Base-by-base conservation (phyloP, 176 grass and related monocot genomes). In the Pontederia crassipes region DNA sequence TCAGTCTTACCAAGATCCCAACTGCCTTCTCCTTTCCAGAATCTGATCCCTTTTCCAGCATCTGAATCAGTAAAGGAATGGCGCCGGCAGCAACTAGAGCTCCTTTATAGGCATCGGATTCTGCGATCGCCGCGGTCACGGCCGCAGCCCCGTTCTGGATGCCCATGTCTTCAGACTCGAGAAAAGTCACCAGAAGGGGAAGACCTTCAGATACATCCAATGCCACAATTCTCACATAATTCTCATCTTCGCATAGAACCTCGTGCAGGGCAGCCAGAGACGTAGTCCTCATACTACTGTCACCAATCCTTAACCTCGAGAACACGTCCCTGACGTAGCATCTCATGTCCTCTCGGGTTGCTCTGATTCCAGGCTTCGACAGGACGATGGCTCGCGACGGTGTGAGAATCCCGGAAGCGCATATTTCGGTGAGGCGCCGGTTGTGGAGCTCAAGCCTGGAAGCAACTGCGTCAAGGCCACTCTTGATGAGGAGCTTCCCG, bases 261-360 rank as follows among this genome's bases (percentile, higher is more conserved):
- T 91, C 92, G n/a, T 66, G 46, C n/a, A 97, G 85, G 17, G 73
- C 64, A 68, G 65, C 58, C 63, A 91, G 13, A 26, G 87, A 77
- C 54, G 80, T 53, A 20, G 76, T 15, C 47, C 64, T 63, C 81
- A 61, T 61, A 40, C 52, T 75, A 4, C 53, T 58, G 24, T 78
- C 69, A 16, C 80, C 87, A 26, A 91, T 80, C 80, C 65, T 82
- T 49, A 97, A 57, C 73, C 92, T 75, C 26, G 64, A 90, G 73
- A 97, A 88, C 46, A 97, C 71, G 60, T 97, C 92, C 59, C 68
- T 88, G 45, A 85, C 74, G 70, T 83, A 97, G 76, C 87, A 85
- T 73, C 58, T 69, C 65, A 90, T 87, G 69, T 85, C 87, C 28
- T 80, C 78, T 47, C 77, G 11, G 20, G 57, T 55, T 17, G 92